phyloP scores from a whole-genome alignment of 805 yeast genomes.

The Groenewaldozyma tartarivorans region DNA sequence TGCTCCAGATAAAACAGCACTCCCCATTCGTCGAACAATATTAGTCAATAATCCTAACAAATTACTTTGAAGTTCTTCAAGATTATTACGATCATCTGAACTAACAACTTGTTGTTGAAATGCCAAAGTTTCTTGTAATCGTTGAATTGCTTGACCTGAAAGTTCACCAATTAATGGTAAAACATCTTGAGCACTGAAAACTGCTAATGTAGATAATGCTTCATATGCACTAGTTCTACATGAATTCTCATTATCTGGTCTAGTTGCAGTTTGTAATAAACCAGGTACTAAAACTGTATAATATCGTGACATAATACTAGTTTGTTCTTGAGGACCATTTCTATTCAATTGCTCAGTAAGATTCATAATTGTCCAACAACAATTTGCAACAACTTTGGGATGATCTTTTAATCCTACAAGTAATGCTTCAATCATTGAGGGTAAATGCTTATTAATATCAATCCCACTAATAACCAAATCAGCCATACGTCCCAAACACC shows the following conservation, averaged over 20 bases:
- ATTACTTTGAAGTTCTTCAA: slow-evolving; percentile 85
- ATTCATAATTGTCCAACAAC: slow-evolving; percentile 96
- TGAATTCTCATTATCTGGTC: slow-evolving; percentile 73
- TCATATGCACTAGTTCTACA: slow-evolving; percentile 96
- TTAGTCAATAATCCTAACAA: slow-evolving; percentile 66
- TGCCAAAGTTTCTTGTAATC: slow-evolving; percentile 60
- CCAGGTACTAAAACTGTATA: slow-evolving; percentile 62
- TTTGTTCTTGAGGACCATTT: slow-evolving; percentile 36
- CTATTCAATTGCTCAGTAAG: slow-evolving; percentile 69
- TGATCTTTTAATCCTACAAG: slow-evolving; percentile 78
- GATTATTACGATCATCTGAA: slow-evolving; percentile 62
- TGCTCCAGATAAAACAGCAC: slow-evolving; percentile 55
- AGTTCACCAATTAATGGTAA: slow-evolving; percentile 59
- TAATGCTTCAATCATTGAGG: slow-evolving; percentile 64
- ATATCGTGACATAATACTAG: slow-evolving; percentile 65
- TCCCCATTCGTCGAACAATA: slow-evolving; percentile 71
- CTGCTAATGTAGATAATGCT: slow-evolving; percentile 75
- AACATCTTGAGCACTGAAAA: slow-evolving; percentile 62
- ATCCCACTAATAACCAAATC: slow-evolving; percentile 75
- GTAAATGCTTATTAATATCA: slow-evolving; percentile 54
- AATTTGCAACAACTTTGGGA: slow-evolving; percentile 89
- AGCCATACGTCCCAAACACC: slow-evolving; percentile 97
- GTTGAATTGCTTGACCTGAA: slow-evolving; percentile 62
- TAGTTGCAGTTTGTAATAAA: slow-evolving; percentile 57
- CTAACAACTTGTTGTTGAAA: slow-evolving; percentile 46